Conservation (phyloP, 2,329 filamentous ascomycete species). For the Achaetomium macrosporum region DNA sequence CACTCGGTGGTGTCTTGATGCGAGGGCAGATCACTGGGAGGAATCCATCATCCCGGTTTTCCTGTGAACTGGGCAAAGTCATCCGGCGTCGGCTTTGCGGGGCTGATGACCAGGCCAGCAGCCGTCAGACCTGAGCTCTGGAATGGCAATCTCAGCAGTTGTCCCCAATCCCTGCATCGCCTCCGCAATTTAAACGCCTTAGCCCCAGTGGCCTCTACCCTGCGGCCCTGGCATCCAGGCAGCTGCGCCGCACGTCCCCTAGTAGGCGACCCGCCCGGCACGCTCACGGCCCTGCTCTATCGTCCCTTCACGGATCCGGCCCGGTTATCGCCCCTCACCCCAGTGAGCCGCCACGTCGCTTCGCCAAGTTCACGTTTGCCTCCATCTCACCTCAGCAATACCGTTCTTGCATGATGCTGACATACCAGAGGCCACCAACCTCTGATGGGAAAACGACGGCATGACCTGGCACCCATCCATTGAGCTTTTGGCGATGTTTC, state of each 20-base stretch:
- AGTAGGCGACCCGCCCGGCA: background rate
- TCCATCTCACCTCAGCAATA: conserved; percentile 6
- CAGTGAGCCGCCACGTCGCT: conserved; percentile 6
- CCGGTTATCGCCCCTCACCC: background rate
- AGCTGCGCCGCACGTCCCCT: conserved; percentile 8
- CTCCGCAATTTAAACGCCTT: background rate
- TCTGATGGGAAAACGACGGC: background rate
- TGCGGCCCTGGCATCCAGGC: conserved; percentile 3
- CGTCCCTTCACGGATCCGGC: background rate
- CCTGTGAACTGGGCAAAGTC: background rate
- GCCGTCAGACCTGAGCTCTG: no score
- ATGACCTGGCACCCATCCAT: background rate
- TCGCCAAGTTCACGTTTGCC: background rate
- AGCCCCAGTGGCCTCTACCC: background rate
- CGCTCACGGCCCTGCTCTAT: background rate
- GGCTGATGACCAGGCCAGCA: conserved; percentile 1
- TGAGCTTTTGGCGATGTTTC: background rate
- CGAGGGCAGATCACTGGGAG: conserved; percentile 5
- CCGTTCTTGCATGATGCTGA: conserved; percentile 5
- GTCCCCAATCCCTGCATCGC: no score
- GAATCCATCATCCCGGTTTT: background rate
- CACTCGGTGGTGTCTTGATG: conserved; percentile 1
- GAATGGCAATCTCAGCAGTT: no score
- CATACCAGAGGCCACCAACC: background rate
- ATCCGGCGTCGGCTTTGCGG: background rate